phyloP scores from a whole-genome alignment of 768 basidiomycete genomes.

The Udeniomyces megalosporus region DNA sequence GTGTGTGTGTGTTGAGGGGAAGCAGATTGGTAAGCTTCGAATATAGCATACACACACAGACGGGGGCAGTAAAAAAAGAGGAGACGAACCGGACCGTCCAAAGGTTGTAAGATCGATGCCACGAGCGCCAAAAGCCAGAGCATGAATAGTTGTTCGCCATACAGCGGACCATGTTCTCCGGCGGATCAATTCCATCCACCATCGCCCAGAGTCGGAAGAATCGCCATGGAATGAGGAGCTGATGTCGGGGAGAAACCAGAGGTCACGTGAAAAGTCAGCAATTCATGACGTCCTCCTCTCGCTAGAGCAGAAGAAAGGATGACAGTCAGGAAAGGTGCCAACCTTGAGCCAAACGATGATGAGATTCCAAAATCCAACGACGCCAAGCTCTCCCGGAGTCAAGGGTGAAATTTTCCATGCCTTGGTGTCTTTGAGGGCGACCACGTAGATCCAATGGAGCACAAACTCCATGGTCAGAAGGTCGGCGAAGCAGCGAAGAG shows the following conservation, averaged over 20 bases:
- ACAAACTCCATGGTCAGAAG: constrained; percentile 64
- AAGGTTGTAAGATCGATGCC: constrained; percentile 92
- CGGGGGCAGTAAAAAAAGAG: not conserved
- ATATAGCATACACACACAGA: not conserved
- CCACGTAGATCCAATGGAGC: constrained; percentile 88
- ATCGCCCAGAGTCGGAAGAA: constrained; percentile 33
- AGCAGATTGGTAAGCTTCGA: not conserved
- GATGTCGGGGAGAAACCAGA: not conserved
- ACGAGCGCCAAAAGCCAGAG: constrained; percentile 83
- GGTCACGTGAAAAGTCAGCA: constrained; percentile 1
- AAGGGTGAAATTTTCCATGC: constrained; percentile 53
- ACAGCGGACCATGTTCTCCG: constrained; percentile 98
- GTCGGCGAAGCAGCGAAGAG: not conserved
- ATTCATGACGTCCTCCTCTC: too few species aligned
- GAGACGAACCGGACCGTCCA: constrained; percentile 58
- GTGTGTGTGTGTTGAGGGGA: not conserved
- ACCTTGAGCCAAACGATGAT: constrained; percentile 95
- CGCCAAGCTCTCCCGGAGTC: constrained; percentile 60
- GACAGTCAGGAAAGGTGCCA: constrained; percentile 16
- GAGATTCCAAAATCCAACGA: constrained; percentile 95
- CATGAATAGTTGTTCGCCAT: constrained; percentile 94
- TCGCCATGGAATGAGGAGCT: constrained; percentile 9
- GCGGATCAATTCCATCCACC: constrained; percentile 71
- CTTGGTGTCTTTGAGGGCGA: constrained; percentile 78
- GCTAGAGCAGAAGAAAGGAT: not conserved